These are phyloP conservation scores for Favolaschia claudopus DNA, from an alignment of 768 basidiomycete species.

Conservation along the genomic window DNA sequence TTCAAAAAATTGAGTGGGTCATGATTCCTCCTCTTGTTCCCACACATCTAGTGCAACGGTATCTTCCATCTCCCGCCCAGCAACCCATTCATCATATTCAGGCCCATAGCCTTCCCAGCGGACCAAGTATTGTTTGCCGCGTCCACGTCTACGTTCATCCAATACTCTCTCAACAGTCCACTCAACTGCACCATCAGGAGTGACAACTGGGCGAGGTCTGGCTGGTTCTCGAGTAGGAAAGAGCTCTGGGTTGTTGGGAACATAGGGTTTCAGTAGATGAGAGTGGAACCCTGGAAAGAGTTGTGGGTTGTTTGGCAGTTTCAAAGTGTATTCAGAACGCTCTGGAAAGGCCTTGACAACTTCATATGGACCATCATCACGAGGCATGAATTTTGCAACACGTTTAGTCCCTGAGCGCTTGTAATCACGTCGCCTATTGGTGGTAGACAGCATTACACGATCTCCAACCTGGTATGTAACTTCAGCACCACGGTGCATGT, in stretches of 20 bases:
- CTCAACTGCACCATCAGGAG: constrained; percentile 9
- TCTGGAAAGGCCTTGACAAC: constrained; percentile 8
- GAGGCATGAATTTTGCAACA: constrained; percentile 45
- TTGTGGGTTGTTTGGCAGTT: constrained; percentile 8
- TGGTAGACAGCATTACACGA: constrained; percentile 7
- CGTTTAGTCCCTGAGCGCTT: constrained; percentile 27
- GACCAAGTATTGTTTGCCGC: constrained; percentile 9
- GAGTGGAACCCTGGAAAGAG: constrained; percentile 29
- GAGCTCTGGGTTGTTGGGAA: not conserved
- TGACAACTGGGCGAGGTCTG: not conserved
- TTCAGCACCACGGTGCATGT: not conserved
- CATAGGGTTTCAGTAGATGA: constrained; percentile 6
- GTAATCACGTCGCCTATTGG: constrained; percentile 9
- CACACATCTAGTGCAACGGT: too few relatives aligned
- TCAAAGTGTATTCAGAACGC: constrained; percentile 7
- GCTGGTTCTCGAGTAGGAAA: not conserved
- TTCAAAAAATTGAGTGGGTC: too few relatives aligned
- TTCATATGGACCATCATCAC: constrained; percentile 13
- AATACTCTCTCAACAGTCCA: constrained; percentile 8
- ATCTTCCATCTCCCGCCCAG: not conserved
- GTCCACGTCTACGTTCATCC: constrained; percentile 2
- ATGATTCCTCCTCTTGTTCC: too few relatives aligned
- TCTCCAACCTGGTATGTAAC: constrained; percentile 2
- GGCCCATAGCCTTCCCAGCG: constrained; percentile 13
- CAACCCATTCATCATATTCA: not conserved